Conservation (phyloP, 805 yeast genomes). For the Wickerhamomyces alni region DNA sequence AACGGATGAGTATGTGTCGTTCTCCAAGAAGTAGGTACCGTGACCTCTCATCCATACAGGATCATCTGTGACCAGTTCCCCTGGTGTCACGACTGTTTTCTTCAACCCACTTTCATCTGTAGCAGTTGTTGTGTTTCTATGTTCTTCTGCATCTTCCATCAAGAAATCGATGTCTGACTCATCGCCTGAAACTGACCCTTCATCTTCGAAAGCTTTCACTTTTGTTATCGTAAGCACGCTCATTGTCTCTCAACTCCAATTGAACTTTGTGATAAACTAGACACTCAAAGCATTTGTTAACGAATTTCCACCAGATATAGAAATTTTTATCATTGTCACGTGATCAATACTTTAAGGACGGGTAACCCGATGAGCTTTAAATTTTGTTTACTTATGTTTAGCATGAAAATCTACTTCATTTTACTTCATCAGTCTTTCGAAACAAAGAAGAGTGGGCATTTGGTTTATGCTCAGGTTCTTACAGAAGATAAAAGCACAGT, state of each 20-base stretch:
- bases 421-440: no score
- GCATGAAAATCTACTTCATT: background rate
- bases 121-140: slow-evolving; percentile 10
- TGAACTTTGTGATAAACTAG: no score
- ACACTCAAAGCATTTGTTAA: no score
- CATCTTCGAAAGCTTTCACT: background rate
- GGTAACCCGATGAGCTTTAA: background rate
- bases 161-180: slow-evolving; percentile 35
- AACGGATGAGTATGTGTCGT: slow-evolving; percentile 79
- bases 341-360: background rate
- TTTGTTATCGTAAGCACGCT: slow-evolving; percentile 16
- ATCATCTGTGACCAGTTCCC: slow-evolving; percentile 93
- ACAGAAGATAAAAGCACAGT: background rate
- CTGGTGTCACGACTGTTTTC: slow-evolving; percentile 75
- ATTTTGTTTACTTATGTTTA: no score
- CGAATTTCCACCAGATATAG: background rate
- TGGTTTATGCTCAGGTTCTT: slow-evolving; percentile 3
- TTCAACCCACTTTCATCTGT: slow-evolving; percentile 25
- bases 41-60: slow-evolving; percentile 98
- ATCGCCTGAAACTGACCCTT: slow-evolving; percentile 9
- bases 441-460: no score
- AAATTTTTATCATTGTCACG: background rate
- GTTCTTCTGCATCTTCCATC: slow-evolving; percentile 11
- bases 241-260: slow-evolving; percentile 2
- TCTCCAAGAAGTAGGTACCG: slow-evolving; percentile 80